Base-by-base conservation (phyloP, 371 early-diverging fungal genomes). In the Mortierella sp. region DNA sequence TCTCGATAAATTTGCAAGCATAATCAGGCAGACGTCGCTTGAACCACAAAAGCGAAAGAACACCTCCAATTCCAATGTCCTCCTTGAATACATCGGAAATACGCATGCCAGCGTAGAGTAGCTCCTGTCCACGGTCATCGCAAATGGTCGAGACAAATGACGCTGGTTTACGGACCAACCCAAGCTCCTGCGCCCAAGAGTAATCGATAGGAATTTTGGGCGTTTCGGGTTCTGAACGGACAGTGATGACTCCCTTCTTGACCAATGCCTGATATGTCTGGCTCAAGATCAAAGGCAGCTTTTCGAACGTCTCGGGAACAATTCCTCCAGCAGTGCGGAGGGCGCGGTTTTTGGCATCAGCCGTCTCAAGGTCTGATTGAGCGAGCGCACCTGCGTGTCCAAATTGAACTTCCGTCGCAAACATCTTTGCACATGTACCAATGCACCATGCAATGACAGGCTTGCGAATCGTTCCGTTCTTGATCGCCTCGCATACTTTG, bases 141-240 rank as follows among this genome's bases (percentile, higher is more conserved):
- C 95, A 96, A 84, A 98, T 98, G 64, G 99, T 98, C 66, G 97
- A 97, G 62, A 98, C 97, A 78, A 98, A 98, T 77, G 94, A 94
- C 18, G 99, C 98, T 35, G 99, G 99, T 89, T 98, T 98, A 84
- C 99, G 96, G 65, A 98, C 95, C 71, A 98, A 89, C n/a, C 99
- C 99, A 59, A 98, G 90, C 88, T 98, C 98, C 84, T 96, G 96
- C 54, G 99, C 99, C 99, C 99, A 98, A 11, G 97, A 92, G 87
- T 98, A 98, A 87, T 98, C 99, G 75, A 98, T 97, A 32, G 99
- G 99, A 73, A 98, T 96, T 93, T 98, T 98, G 83, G 99, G 99
- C n/a, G 93, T 87, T 78, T 96, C 96, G 26, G 97, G 97, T 83
- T 98, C 99, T 45, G 93, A 77, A 40, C 73, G 75, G 64, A 95